phyloP scores from a whole-genome alignment of 2,329 filamentous ascomycete species.

The Allantophomopsis lycopodina region DNA sequence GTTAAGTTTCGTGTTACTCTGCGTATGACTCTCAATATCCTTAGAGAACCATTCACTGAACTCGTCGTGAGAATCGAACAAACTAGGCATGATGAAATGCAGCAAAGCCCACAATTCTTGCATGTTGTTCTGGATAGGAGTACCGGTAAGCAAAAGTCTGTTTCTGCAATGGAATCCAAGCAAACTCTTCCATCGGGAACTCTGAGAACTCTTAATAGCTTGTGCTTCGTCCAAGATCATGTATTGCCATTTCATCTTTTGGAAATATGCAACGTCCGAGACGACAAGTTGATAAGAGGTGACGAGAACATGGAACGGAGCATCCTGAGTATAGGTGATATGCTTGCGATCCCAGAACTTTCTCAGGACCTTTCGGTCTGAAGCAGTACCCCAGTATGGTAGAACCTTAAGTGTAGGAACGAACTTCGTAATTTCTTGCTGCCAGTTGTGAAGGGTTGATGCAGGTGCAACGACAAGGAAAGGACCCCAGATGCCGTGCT shows the following conservation, averaged over 20 bases:
- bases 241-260: conserved; percentile 99
- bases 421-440: conserved; percentile 93
- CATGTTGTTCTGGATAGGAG: conserved; percentile 99
- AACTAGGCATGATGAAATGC: conserved; percentile 99
- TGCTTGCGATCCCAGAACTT: conserved; percentile 99
- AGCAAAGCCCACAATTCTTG: conserved; percentile 95
- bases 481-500: conserved; percentile 96
- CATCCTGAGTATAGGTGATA: conserved; percentile 85
- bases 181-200: conserved; percentile 92
- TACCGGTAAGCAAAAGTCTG: conserved; percentile 83
- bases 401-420: conserved; percentile 90
- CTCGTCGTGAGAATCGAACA: conserved; percentile 89
- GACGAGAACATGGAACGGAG: conserved; percentile 88
- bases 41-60: conserved; percentile 93
- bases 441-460: conserved; percentile 97
- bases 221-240: conserved; percentile 99
- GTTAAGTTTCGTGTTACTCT: conserved; percentile 98
- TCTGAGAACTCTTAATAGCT: conserved; percentile 95
- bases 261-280: conserved; percentile 91
- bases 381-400: conserved; percentile 93
- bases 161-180: conserved; percentile 93
- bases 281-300: conserved; percentile 97
- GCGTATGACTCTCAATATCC: conserved; percentile 94
- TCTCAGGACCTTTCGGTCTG: conserved; percentile 86
- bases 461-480: conserved; percentile 94